Evolutionary conservation across 148 eudicot species (phyloP).

Genomic region (Chenopodium suecicum): DNA sequence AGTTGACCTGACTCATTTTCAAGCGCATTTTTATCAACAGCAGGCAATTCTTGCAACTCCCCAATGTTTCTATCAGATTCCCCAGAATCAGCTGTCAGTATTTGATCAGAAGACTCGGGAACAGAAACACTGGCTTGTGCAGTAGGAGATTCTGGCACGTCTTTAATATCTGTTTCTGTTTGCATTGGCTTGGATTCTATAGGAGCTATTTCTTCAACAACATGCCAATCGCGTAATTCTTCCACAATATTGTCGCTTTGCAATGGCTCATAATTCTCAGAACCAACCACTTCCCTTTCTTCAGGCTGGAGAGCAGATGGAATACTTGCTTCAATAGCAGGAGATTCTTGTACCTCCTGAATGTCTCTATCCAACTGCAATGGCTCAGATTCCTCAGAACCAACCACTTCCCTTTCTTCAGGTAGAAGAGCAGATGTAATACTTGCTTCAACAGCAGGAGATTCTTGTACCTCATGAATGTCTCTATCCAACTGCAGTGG

Average conservation of each 20-base stretch:
- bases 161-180: background rate
- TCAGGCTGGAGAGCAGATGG: slow-evolving; percentile 1
- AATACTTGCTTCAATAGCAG: slow-evolving; percentile 1
- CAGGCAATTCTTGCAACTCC: slow-evolving; percentile 6
- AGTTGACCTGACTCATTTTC: slow-evolving; percentile 8
- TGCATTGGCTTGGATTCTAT: slow-evolving; percentile 1
- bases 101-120: slow-evolving; percentile 2
- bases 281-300: background rate
- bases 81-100: background rate
- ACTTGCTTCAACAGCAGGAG: slow-evolving; percentile 3
- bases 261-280: background rate
- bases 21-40: background rate
- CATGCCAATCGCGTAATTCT: slow-evolving; percentile 14
- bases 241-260: background rate
- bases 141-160: background rate
- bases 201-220: slow-evolving; percentile 12
- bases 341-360: background rate
- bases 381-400: background rate
- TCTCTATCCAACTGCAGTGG: slow-evolving; percentile 2
- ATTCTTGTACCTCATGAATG: background rate
- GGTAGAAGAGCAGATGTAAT: background rate
- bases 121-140: background rate
- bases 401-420: background rate
- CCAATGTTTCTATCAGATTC: background rate
- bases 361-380: slow-evolving; percentile 1